Conservation (phyloP, 805 yeast species). For the Ogataea saltuana region DNA sequence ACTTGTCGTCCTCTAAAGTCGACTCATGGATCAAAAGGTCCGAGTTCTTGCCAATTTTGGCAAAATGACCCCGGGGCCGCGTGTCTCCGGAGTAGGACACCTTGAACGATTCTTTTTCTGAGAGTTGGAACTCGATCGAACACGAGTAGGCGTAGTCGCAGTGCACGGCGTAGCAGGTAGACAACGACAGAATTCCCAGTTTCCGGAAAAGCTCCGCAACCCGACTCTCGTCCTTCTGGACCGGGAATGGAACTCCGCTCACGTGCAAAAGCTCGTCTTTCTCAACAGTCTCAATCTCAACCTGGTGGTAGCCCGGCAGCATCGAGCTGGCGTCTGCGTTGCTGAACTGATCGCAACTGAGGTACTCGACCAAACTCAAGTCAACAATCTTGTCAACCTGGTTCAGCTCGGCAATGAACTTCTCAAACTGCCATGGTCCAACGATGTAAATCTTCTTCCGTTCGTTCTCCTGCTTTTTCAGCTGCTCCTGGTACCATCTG, state of each 20-base stretch:
- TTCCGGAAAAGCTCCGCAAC: slow-evolving; percentile 38
- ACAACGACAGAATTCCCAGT: slow-evolving; percentile 44
- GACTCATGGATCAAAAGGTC: slow-evolving; percentile 91
- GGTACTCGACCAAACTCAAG: slow-evolving; percentile 18
- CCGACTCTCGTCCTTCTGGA: slow-evolving; percentile 1
- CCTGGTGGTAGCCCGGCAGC: slow-evolving; percentile 23
- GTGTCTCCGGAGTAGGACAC: slow-evolving; percentile 95
- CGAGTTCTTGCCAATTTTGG: slow-evolving; percentile 59
- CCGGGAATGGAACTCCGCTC: not conserved
- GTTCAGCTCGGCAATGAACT: slow-evolving; percentile 69
- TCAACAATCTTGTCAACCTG: slow-evolving; percentile 26
- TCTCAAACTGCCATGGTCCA: slow-evolving; percentile 72
- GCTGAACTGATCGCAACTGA: slow-evolving; percentile 38
- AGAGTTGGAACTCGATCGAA: slow-evolving; percentile 47
- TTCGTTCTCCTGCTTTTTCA: slow-evolving; percentile 38
- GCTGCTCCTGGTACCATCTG: slow-evolving; percentile 56
- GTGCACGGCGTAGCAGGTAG: slow-evolving; percentile 78
- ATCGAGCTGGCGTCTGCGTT: slow-evolving; percentile 1
- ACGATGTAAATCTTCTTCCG: slow-evolving; percentile 52
- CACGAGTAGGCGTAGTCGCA: slow-evolving; percentile 81
- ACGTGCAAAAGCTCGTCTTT: slow-evolving; percentile 24
- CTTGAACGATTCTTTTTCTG: slow-evolving; percentile 45
- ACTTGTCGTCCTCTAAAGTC: slow-evolving; percentile 77
- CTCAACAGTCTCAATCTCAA: slow-evolving; percentile 28
- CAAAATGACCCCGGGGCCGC: slow-evolving; percentile 70